These are phyloP conservation scores for Solanum corneliomulleri DNA, from an alignment of 257 asterid species.

Conservation along the genomic window DNA sequence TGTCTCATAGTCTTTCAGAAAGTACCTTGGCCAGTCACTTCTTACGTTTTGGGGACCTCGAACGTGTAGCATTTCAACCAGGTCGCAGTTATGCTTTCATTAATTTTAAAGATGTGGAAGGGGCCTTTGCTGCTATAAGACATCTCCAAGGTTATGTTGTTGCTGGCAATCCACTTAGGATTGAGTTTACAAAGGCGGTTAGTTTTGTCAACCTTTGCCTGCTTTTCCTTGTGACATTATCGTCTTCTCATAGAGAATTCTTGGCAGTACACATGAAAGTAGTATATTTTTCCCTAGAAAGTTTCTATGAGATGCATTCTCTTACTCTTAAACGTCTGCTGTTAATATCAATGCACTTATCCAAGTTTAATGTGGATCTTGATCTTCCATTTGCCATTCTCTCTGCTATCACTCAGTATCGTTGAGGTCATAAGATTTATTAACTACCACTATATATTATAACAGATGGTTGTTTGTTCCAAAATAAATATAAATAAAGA, in stretches of 20 bases:
- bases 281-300: background rate
- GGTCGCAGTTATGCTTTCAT: constrained; percentile 91
- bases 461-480: background rate
- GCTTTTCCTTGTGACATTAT: constrained; percentile 27
- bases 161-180: constrained; percentile 79
- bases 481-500: background rate
- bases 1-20: constrained; percentile 53
- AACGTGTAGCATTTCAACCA: constrained; percentile 77
- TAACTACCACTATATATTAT: background rate
- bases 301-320: background rate
- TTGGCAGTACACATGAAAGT: background rate
- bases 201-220: constrained; percentile 69
- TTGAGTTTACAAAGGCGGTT: constrained; percentile 99
- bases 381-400: background rate
- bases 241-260: constrained; percentile 9
- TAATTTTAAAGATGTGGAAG: constrained; percentile 54
- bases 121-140: constrained; percentile 75
- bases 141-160: constrained; percentile 79
- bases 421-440: background rate
- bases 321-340: background rate
- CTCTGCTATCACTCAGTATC: background rate
- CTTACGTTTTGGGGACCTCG: constrained; percentile 67
- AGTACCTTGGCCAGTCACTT: constrained; percentile 49
- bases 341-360: background rate
- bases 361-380: background rate